These are phyloP conservation scores for Claviceps lovelessii DNA, from an alignment of 2,329 filamentous ascomycete genomes.

Conservation along the genomic window DNA sequence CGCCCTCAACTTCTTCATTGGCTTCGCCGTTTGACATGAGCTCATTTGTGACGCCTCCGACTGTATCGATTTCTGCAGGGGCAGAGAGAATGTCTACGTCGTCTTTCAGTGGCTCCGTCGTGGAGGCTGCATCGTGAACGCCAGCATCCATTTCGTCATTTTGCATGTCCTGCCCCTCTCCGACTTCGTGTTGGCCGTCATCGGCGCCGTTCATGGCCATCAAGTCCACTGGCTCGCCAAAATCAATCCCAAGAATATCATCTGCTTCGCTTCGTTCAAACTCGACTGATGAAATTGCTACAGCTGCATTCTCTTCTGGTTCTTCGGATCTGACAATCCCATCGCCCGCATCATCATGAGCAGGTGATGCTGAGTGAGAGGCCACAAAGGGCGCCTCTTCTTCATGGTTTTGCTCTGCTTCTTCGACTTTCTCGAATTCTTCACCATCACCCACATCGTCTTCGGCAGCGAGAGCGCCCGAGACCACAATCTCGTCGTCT, in stretches of 20 bases:
- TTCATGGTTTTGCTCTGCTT: neutral
- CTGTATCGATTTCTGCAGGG: neutral
- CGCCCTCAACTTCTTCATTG: conserved; percentile 1
- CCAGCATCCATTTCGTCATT: neutral
- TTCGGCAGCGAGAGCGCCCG: conserved; percentile 6
- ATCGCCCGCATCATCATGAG: neutral
- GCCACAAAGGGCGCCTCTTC: conserved; percentile 9
- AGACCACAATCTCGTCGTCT: neutral
- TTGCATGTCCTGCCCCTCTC: neutral
- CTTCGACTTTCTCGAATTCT: conserved; percentile 7
- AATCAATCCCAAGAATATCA: conserved; percentile 1
- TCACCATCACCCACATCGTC: conserved; percentile 11
- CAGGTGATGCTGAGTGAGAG: neutral
- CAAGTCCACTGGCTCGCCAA: neutral
- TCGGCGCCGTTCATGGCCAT: neutral
- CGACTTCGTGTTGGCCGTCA: neutral
- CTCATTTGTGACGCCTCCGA: neutral
- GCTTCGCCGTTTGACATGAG: neutral
- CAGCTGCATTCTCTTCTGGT: neutral
- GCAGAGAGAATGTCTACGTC: conserved; percentile 18
- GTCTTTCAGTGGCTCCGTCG: conserved; percentile 10
- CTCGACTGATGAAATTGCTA: neutral
- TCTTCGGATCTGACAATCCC: neutral
- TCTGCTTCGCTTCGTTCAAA: neutral
- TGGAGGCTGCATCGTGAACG: conserved; percentile 1